Conservation (phyloP, 768 basidiomycete genomes). For the Crassisporium funariophilum region DNA sequence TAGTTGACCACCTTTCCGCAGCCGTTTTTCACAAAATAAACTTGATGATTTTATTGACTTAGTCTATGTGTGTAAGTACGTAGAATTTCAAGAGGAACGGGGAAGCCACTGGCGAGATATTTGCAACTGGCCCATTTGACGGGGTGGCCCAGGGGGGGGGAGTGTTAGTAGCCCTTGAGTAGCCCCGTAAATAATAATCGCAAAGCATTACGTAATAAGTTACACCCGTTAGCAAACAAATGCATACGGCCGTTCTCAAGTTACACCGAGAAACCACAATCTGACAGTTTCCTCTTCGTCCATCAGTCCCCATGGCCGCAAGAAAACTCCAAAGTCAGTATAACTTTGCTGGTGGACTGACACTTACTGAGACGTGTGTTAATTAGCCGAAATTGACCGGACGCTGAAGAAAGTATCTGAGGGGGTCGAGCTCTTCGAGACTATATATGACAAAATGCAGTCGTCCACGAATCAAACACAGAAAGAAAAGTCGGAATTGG, state of each 20-base stretch:
- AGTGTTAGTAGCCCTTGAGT: no score
- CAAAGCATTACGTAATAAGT: conserved; percentile 26
- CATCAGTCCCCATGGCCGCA: conserved; percentile 68
- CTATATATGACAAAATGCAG: conserved; percentile 98
- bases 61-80: no score
- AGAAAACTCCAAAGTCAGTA: conserved; percentile 84
- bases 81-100: no score
- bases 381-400: conserved; percentile 94
- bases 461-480: conserved; percentile 84
- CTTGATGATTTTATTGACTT: no score
- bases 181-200: no score
- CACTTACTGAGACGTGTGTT: conserved; percentile 5
- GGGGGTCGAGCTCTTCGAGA: conserved; percentile 94
- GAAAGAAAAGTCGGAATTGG: conserved; percentile 55
- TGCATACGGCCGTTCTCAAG: conserved; percentile 17
- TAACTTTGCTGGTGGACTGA: not conserved
- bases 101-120: no score
- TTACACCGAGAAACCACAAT: conserved; percentile 12
- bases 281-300: conserved; percentile 15
- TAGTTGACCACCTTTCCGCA: no score
- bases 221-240: conserved; percentile 28
- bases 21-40: no score
- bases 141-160: no score
- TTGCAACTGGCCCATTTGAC: no score
- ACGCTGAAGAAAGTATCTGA: conserved; percentile 96